A percentile compares a stretch with the other conserved stretches of the same genome.
phyloP scores from a whole-genome alignment of 2,329 filamentous ascomycete species.

The Aspergillus jensenii region DNA sequence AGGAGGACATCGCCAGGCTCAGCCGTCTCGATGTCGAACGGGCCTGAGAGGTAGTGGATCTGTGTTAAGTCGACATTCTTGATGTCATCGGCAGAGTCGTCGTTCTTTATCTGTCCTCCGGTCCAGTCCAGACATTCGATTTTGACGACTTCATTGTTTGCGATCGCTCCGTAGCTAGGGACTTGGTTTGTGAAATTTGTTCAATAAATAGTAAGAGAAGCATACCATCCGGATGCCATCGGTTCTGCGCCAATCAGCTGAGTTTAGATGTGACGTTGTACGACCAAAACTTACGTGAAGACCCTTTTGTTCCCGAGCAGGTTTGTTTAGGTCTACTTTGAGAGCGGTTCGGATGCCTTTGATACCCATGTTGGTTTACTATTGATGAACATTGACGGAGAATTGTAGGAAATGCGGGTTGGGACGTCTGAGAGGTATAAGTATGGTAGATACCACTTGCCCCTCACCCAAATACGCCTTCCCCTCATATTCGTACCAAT shows the following conservation, averaged over 20 bases:
- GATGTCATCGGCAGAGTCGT: conserved; percentile 86
- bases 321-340: conserved; percentile 71
- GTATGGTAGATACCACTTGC: neutral
- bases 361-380: conserved; percentile 32
- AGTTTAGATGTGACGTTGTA: conserved; percentile 12
- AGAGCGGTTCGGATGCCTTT: conserved; percentile 65
- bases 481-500: neutral
- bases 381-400: conserved; percentile 6
- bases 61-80: conserved; percentile 79
- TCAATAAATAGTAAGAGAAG: neutral
- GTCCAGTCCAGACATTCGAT: conserved; percentile 88
- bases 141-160: conserved; percentile 83
- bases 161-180: conserved; percentile 70
- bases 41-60: conserved; percentile 85
- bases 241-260: conserved; percentile 59
- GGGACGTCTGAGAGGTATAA: neutral
- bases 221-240: conserved; percentile 89
- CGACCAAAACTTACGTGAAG: conserved; percentile 61
- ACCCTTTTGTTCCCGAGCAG: conserved; percentile 66
- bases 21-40: conserved; percentile 81
- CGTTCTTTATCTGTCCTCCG: conserved; percentile 79
- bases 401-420: neutral
- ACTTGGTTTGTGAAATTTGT: conserved; percentile 51
- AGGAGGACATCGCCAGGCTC: conserved; percentile 82
- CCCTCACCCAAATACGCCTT: neutral